Evolutionary conservation across 1,284 basidiomycete genomes (phyloP).

Genomic region (Trichosporon sp.): DNA sequence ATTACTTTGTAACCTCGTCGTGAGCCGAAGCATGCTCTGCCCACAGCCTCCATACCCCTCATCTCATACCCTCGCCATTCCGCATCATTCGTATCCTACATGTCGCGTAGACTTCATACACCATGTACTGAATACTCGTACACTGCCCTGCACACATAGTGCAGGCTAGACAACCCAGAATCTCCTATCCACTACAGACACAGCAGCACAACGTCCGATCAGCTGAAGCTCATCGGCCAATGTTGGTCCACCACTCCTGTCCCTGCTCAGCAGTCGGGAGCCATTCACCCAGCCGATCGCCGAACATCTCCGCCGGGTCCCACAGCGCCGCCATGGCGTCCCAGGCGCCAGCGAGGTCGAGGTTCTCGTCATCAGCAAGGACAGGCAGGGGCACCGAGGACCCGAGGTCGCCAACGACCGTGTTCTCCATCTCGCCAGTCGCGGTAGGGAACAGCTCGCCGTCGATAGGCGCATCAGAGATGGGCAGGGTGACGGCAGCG

Average conservation of each 20-base stretch:
- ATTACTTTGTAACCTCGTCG: too few species aligned
- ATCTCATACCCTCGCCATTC: too few species aligned
- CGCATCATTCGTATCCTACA: too few species aligned
- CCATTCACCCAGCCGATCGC: conserved; percentile 16
- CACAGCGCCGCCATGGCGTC: conserved; percentile 33
- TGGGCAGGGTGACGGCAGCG: background rate
- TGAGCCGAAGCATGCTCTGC: too few species aligned
- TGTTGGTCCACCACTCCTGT: background rate
- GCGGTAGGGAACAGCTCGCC: background rate
- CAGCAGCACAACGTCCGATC: background rate
- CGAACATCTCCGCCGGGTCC: conserved; percentile 29
- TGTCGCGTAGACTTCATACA: background rate
- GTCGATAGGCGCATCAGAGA: too few species aligned
- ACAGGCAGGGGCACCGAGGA: background rate
- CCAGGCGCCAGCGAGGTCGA: conserved; percentile 22
- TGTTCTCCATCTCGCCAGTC: background rate
- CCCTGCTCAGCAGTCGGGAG: background rate
- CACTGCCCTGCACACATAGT: too few species aligned
- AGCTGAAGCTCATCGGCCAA: background rate
- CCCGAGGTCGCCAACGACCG: background rate
- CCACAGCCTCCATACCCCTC: too few species aligned
- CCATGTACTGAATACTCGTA: background rate
- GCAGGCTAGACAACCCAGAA: too few species aligned
- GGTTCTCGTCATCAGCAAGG: conserved; percentile 1
- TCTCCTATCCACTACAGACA: too few species aligned